These are phyloP conservation scores for Termitomyces sp. DNA, from an alignment of 768 basidiomycete species.

Conservation along the genomic window DNA sequence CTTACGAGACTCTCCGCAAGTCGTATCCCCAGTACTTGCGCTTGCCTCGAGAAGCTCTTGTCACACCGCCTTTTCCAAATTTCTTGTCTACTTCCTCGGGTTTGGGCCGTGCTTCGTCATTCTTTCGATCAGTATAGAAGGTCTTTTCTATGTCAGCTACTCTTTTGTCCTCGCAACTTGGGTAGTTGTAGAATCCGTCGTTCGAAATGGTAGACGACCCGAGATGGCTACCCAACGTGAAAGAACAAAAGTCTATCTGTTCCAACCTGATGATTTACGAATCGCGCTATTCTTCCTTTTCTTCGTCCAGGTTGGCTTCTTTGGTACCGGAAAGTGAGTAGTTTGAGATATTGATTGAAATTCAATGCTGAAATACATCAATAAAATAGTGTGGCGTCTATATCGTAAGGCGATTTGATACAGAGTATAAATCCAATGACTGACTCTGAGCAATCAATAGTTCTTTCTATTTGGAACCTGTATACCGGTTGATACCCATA, in stretches of 20 bases:
- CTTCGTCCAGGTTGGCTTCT: conserved; percentile 84
- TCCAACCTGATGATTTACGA: conserved; percentile 57
- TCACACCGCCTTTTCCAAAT: conserved; percentile 39
- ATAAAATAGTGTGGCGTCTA: conserved; percentile 65
- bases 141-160: conserved; percentile 72
- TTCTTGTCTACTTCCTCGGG: conserved; percentile 60
- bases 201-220: conserved; percentile 9
- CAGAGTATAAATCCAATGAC: not conserved
- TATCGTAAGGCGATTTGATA: conserved; percentile 48
- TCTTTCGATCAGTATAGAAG: conserved; percentile 78
- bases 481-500: conserved; percentile 80
- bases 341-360: not conserved
- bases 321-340: conserved; percentile 78
- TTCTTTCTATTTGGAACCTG: conserved; percentile 84
- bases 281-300: conserved; percentile 80
- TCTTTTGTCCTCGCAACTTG: conserved; percentile 57
- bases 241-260: conserved; percentile 28
- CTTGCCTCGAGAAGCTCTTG: conserved; percentile 32
- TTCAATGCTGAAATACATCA: not conserved
- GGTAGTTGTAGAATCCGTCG: conserved; percentile 53
- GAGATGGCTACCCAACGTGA: conserved; percentile 1
- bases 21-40: conserved; percentile 43
- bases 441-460: conserved; percentile 24
- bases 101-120: conserved; percentile 74
- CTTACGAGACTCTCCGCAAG: conserved; percentile 23